Base-by-base conservation (phyloP, 2,329 filamentous ascomycete genomes). In the Coleophoma cylindrospora region DNA sequence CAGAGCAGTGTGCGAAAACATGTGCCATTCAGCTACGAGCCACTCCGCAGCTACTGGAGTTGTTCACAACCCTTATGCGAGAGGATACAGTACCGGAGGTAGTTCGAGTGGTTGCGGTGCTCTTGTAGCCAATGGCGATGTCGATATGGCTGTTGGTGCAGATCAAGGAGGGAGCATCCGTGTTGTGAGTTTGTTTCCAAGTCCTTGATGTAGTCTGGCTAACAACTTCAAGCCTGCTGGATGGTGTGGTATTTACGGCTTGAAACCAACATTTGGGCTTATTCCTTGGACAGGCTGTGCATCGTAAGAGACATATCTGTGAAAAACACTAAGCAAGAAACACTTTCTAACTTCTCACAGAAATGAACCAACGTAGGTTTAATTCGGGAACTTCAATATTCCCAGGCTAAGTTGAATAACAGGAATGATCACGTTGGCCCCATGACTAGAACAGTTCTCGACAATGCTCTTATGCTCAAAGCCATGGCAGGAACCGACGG, bases 1-100 rank as follows among this genome's bases (percentile, higher is more conserved):
- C 11, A 77, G 74, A 0, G 68, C 74, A 1, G 70, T 70, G 0
- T 80, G 77, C 50, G 77, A 80, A 52, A 76, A 76, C 56, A 72
- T 74, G 48, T 79, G 74, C 53, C 72, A 73, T 53, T 73, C 71
- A 0, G 73, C 74, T 0, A 68, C 68, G 0, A 74, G 71, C 0
- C 75, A 72, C 50, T 74, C 71, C 1, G 70, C 67, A 36, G 70
- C 70, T 8, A 70, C 70, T 15, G 74, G 74, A 1, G 61, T 61
- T 1, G 67, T 77, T 10, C 67, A 77, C 7, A 77, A 74, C 38
- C 74, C 74, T 0, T 64, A 65, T 21, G 54, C 53, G 1, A 55
- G 61, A 34, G 74, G 73, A 0, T 76, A 76, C 54, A 74, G 70
- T 1, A 64, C 72, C 7, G 74, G 74, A 3, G 74, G 74, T 2